These are phyloP conservation scores for Globisporangium cystogenes DNA, from an alignment of 352 stramenopile species.

Conservation along the genomic window DNA sequence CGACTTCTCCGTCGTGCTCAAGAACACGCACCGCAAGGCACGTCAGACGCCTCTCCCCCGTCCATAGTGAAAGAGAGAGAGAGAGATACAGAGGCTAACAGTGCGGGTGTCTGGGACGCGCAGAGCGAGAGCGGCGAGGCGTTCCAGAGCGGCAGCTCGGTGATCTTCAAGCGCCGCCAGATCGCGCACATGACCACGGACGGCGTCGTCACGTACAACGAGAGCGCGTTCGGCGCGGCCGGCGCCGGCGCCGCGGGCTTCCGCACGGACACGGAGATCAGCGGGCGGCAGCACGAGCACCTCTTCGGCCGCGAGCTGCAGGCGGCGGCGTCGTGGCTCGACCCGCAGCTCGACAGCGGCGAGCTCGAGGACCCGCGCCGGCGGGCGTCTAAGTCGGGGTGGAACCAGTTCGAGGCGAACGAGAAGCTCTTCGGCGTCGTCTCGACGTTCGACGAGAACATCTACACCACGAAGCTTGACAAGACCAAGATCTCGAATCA, in stretches of 20 bases:
- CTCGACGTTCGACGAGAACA: slow-evolving; percentile 95
- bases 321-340: slow-evolving; percentile 70
- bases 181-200: slow-evolving; percentile 59
- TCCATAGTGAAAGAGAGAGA: too few species aligned
- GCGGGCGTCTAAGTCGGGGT: slow-evolving; percentile 46
- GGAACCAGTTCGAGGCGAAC: slow-evolving; percentile 98
- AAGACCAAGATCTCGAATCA: slow-evolving; percentile 87
- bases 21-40: slow-evolving; percentile 57
- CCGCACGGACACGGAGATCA: slow-evolving; percentile 92
- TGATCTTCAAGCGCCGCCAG: slow-evolving; percentile 69
- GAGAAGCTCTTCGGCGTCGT: slow-evolving; percentile 95
- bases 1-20: slow-evolving; percentile 79
- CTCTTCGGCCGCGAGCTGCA: slow-evolving; percentile 65
- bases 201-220: slow-evolving; percentile 56
- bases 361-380: slow-evolving; percentile 57
- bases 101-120: not conserved
- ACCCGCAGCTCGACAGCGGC: slow-evolving; percentile 70
- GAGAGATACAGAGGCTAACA: too few species aligned
- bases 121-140: slow-evolving; percentile 26
- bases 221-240: slow-evolving; percentile 26
- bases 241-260: slow-evolving; percentile 25
- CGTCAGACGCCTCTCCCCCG: not conserved
- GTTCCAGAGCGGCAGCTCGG: slow-evolving; percentile 69
- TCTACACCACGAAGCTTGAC: slow-evolving; percentile 98
- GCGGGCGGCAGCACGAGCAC: slow-evolving; percentile 52